phyloP scores from a whole-genome alignment of 2,329 filamentous ascomycete species.

The Plectosphaerella cucumerina region DNA sequence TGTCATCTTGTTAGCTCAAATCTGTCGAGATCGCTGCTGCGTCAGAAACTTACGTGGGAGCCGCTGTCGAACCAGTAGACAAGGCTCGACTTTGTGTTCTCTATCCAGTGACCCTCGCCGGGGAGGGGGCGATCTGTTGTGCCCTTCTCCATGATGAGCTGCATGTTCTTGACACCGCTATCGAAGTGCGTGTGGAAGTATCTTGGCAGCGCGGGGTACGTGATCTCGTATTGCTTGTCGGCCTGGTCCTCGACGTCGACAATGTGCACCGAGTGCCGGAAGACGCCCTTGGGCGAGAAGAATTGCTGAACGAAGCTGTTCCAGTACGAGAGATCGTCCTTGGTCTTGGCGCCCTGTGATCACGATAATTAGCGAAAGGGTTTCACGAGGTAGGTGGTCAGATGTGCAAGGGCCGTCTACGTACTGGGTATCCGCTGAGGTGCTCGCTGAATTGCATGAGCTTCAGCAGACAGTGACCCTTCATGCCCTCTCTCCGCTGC shows the following conservation, averaged over 20 bases:
- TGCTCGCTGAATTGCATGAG: slow-evolving; percentile 61
- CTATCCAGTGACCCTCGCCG: slow-evolving; percentile 67
- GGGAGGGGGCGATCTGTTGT: slow-evolving; percentile 51
- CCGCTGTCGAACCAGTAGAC: slow-evolving; percentile 87
- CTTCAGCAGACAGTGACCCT: slow-evolving; percentile 54
- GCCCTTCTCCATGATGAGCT: slow-evolving; percentile 74
- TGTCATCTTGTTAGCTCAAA: slow-evolving; percentile 27
- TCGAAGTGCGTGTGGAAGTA: slow-evolving; percentile 90
- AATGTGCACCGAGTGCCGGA: slow-evolving; percentile 66
- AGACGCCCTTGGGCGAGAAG: slow-evolving; percentile 73
- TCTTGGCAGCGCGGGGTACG: slow-evolving; percentile 73
- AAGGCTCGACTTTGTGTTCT: slow-evolving; percentile 72
- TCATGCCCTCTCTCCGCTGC: slow-evolving; percentile 47
- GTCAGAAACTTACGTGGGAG: slow-evolving; percentile 61
- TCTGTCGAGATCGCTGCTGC: background rate
- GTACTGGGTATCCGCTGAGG: slow-evolving; percentile 52
- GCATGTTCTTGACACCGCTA: slow-evolving; percentile 80
- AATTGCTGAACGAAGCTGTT: slow-evolving; percentile 73
- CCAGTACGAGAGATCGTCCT: slow-evolving; percentile 74
- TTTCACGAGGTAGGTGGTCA: background rate
- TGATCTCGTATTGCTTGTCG: slow-evolving; percentile 83
- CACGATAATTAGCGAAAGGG: slow-evolving; percentile 3
- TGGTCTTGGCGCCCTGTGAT: slow-evolving; percentile 49
- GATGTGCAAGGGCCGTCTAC: slow-evolving; percentile 14
- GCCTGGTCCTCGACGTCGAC: slow-evolving; percentile 50